Base-by-base conservation (phyloP, 179 eudicot genomes). In the Beta lomatogona region DNA sequence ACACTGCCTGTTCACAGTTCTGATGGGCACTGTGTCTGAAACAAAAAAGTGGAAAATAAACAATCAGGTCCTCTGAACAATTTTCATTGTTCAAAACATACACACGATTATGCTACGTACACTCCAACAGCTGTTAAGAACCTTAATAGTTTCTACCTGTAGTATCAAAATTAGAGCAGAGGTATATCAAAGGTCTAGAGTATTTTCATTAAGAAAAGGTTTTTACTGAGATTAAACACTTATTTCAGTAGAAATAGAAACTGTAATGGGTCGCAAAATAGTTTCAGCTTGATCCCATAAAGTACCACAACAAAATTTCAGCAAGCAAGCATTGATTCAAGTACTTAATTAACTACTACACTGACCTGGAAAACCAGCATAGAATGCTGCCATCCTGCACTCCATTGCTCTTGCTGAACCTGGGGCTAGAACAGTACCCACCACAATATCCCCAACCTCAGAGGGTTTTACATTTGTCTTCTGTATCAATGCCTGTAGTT, bases 1-100 rank as follows among this genome's bases (percentile, higher is more conserved):
- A 85, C 99, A 96, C 86, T 95, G 99, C 88, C 99, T 92, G 85
- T 94, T 95, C 67, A 96, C 99, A 46, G 99, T 96, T 86, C 98
- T 89, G 72, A 94, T 81, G 25, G 99, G 97, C 72, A 96, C 99
- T 60, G 92, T 92, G 76, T 96, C 99, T 96, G 87, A 15, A 41
- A 65, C 31, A 67, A 79, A 60, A 36, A 77, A 13, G 31, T 41
- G 75, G 28, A 79, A 76, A 45, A 52, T n/a, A n/a, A 21, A 71
- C 64, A 68, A 55, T 85, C 50, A 81, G 73, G 21, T 45, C 50
- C 70, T 46, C 15, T 28, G 4, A 0, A 57, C 58, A 45, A n/a
- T 61, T 36, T 50, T 64, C 55, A 44, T 60, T n/a, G 18, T 71
- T 13, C 22, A 14, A 22, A 36, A 63, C 5, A 53, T 54, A 46